A percentile compares a stretch with the other conserved stretches of the same genome.
Conservation (phyloP, 1,139 yeast species). For the Arxiozyma heterogenica region DNA sequence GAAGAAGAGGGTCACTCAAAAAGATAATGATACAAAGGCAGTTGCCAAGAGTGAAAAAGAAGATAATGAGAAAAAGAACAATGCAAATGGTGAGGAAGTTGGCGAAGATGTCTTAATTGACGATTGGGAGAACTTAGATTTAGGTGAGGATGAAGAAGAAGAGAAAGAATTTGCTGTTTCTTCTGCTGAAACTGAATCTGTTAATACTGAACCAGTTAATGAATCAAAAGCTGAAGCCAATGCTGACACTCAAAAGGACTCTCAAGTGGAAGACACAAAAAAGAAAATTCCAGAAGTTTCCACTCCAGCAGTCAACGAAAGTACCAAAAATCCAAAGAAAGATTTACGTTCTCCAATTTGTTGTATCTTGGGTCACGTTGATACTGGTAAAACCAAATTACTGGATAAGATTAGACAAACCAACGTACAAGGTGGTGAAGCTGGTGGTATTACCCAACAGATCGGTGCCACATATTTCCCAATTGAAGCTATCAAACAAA, state of each 20-base stretch:
- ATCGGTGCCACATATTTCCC: constrained; percentile 99
- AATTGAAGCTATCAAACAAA: constrained; percentile 80
- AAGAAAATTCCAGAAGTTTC: constrained; percentile 7
- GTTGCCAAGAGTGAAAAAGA: constrained; percentile 3
- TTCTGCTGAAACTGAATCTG: constrained; percentile 21
- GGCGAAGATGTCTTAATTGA: constrained; percentile 50
- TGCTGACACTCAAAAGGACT: constrained; percentile 2
- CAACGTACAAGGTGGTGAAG: constrained; percentile 99
- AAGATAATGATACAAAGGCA: constrained; percentile 12
- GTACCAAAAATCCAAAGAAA: constrained; percentile 23
- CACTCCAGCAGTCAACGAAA: constrained; percentile 8
- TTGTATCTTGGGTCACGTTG: constrained; percentile 98
- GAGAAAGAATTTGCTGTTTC: constrained; percentile 14
- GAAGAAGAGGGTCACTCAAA: constrained; percentile 41
- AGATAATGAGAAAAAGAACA: constrained; percentile 10
- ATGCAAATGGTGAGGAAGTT: constrained; percentile 24
- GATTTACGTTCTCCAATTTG: constrained; percentile 96
- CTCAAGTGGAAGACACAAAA: constrained; percentile 5
- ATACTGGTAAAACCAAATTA: constrained; percentile 96
- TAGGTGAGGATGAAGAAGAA: constrained; percentile 42
- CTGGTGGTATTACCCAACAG: constrained; percentile 99
- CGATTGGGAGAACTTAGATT: constrained; percentile 58
- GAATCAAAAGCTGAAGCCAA: constrained; percentile 7
- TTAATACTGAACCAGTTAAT: neutral
- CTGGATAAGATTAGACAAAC: constrained; percentile 97